Evolutionary conservation across 2,329 filamentous ascomycete species (phyloP).

Genomic region (Herpomyces periplanetae): DNA sequence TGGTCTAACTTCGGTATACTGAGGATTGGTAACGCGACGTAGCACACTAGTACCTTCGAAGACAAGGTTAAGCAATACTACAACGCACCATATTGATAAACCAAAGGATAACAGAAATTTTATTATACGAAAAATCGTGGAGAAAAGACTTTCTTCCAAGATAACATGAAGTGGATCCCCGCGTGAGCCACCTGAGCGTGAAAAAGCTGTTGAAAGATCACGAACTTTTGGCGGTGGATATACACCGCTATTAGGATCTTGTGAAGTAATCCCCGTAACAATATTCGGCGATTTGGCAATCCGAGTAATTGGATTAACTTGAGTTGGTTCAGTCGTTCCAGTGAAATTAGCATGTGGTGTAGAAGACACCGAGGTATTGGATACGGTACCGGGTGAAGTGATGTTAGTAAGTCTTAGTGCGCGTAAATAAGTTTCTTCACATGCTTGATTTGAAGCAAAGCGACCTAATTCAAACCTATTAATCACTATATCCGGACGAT

Average conservation of each 20-base stretch:
- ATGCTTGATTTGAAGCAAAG: constrained; percentile 37
- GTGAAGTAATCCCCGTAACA: too few species aligned
- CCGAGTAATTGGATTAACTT: too few species aligned
- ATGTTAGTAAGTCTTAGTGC: too few species aligned
- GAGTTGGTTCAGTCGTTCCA: too few species aligned
- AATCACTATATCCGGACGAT: constrained; percentile 68
- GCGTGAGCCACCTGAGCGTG: constrained; percentile 35
- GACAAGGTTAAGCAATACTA: constrained; percentile 39
- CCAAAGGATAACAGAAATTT: constrained; percentile 47
- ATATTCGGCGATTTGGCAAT: too few species aligned
- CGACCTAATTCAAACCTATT: constrained; percentile 56
- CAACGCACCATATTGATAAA: constrained; percentile 33
- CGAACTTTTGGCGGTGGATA: too few species aligned
- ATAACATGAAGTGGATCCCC: constrained; percentile 72
- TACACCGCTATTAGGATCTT: too few species aligned
- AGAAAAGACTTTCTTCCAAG: constrained; percentile 52
- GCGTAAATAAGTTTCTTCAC: constrained; percentile 38
- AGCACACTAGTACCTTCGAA: constrained; percentile 42
- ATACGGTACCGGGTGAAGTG: too few species aligned
- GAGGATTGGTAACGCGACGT: constrained; percentile 30
- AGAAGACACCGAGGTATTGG: too few species aligned
- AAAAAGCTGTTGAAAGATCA: too few species aligned
- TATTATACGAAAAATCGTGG: constrained; percentile 52
- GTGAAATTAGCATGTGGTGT: too few species aligned
- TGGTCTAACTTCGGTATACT: constrained; percentile 51